These are phyloP conservation scores for Cornus kousa DNA, from an alignment of 148 eudicot species.

Conservation along the genomic window DNA sequence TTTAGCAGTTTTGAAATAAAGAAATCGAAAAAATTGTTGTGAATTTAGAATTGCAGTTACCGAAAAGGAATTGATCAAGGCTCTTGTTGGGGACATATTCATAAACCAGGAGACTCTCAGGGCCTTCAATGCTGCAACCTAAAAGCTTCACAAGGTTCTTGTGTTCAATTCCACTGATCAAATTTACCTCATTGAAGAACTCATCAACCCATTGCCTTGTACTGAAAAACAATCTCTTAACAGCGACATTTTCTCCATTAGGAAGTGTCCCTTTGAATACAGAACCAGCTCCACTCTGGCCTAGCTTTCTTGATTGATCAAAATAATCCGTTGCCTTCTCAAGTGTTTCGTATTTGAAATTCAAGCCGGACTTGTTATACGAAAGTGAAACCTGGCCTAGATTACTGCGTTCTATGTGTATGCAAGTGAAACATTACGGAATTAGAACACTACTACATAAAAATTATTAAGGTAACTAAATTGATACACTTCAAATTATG, in stretches of 20 bases:
- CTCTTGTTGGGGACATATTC: conserved; percentile 53
- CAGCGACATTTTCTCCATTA: conserved; percentile 55
- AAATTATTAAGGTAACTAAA: too few species aligned
- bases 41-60: conserved; percentile 23
- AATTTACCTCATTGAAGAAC: conserved; percentile 65
- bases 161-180: conserved; percentile 72
- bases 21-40: neutral
- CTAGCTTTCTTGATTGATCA: conserved; percentile 41
- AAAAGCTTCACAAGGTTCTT: conserved; percentile 68
- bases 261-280: too few species aligned
- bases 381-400: conserved; percentile 38
- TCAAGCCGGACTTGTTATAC: conserved; percentile 41
- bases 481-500: neutral
- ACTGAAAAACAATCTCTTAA: conserved; percentile 57
- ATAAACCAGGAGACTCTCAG: conserved; percentile 61
- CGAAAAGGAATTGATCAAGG: conserved; percentile 53
- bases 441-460: neutral
- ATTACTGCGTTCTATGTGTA: too few species aligned
- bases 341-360: conserved; percentile 50
- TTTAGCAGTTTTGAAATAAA: neutral
- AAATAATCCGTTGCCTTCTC: conserved; percentile 65
- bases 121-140: conserved; percentile 55
- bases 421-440: conserved; percentile 16
- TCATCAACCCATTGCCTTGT: conserved; percentile 54
- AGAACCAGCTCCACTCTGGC: conserved; percentile 74